These are phyloP conservation scores for Letharia lupina DNA, from an alignment of 495 filamentous ascomycete genomes.

Conservation along the genomic window DNA sequence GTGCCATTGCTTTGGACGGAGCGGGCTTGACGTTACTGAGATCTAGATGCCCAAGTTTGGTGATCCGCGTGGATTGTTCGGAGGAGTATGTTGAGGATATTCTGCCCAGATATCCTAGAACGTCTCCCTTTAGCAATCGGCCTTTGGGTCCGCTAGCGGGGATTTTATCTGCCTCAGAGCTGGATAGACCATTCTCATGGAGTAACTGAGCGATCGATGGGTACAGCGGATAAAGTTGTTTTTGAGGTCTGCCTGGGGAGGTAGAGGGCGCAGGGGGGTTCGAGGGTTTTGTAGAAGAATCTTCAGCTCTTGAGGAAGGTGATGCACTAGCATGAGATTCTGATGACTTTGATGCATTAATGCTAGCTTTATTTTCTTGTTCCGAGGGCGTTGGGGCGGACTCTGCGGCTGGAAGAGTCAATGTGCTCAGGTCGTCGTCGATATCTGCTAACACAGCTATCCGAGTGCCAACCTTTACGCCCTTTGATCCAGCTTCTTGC, in stretches of 20 bases:
- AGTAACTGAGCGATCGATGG: conserved; percentile 80
- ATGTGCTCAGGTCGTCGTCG: conserved; percentile 60
- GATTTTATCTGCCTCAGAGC: conserved; percentile 67
- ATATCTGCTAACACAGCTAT: conserved; percentile 70
- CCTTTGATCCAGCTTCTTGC: conserved; percentile 60
- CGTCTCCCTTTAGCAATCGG: conserved; percentile 88
- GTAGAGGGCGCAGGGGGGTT: conserved; percentile 32
- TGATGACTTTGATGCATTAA: conserved; percentile 25
- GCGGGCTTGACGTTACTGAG: conserved; percentile 90
- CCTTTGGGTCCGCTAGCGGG: conserved; percentile 81
- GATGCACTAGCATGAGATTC: conserved; percentile 28
- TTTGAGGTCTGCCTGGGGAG: conserved; percentile 44
- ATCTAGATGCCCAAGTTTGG: conserved; percentile 74
- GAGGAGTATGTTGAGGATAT: conserved; percentile 61
- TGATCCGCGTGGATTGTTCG: conserved; percentile 58
- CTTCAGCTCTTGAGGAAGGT: conserved; percentile 26
- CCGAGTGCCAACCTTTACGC: conserved; percentile 58
- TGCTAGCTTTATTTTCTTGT: conserved; percentile 27
- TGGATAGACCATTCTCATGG: conserved; percentile 62
- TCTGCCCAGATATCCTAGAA: conserved; percentile 78
- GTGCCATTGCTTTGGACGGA: conserved; percentile 31
- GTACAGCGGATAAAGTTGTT: conserved; percentile 70
- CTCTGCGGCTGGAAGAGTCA: conserved; percentile 61
- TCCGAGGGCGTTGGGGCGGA: conserved; percentile 30
- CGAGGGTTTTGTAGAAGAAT: conserved; percentile 26